These are phyloP conservation scores for Collariella sp. DNA, from an alignment of 495 filamentous ascomycete genomes.

Conservation along the genomic window DNA sequence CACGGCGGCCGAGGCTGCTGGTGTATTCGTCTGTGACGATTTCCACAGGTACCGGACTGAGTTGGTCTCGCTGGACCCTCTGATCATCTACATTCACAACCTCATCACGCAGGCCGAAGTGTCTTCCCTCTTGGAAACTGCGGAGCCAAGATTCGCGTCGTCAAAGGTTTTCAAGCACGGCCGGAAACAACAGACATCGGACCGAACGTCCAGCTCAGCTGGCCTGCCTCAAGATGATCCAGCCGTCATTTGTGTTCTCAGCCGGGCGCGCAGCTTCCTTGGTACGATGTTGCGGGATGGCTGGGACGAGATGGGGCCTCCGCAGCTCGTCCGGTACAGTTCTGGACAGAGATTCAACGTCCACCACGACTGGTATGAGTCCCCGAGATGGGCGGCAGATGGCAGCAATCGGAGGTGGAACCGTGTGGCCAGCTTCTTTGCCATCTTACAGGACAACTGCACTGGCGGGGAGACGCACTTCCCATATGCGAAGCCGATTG, in stretches of 20 bases:
- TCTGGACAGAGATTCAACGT: slow-evolving; percentile 38
- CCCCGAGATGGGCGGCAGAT: slow-evolving; percentile 19
- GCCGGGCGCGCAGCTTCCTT: slow-evolving; percentile 33
- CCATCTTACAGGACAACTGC: slow-evolving; percentile 36
- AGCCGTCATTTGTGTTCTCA: slow-evolving; percentile 35
- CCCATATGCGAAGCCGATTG: slow-evolving; percentile 30
- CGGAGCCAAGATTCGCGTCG: slow-evolving; percentile 32
- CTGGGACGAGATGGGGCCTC: slow-evolving; percentile 41
- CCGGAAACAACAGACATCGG: slow-evolving; percentile 24
- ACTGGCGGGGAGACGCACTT: slow-evolving; percentile 42
- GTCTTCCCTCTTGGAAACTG: slow-evolving; percentile 28
- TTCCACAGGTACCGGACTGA: slow-evolving; percentile 34
- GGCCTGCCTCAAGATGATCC: slow-evolving; percentile 35
- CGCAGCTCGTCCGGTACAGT: slow-evolving; percentile 43
- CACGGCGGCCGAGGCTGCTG: not conserved
- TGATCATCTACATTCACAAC: slow-evolving; percentile 40
- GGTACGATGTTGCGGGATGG: slow-evolving; percentile 37
- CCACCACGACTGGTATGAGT: slow-evolving; percentile 43
- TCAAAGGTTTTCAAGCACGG: slow-evolving; percentile 35
- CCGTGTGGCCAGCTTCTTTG: slow-evolving; percentile 42
- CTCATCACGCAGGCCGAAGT: slow-evolving; percentile 34
- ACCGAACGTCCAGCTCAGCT: slow-evolving; percentile 39
- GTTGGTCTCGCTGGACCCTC: slow-evolving; percentile 38
- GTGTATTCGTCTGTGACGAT: slow-evolving; percentile 21
- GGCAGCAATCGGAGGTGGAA: slow-evolving; percentile 31